phyloP scores from a whole-genome alignment of 805 yeast species.

The Candida loeiensis region DNA sequence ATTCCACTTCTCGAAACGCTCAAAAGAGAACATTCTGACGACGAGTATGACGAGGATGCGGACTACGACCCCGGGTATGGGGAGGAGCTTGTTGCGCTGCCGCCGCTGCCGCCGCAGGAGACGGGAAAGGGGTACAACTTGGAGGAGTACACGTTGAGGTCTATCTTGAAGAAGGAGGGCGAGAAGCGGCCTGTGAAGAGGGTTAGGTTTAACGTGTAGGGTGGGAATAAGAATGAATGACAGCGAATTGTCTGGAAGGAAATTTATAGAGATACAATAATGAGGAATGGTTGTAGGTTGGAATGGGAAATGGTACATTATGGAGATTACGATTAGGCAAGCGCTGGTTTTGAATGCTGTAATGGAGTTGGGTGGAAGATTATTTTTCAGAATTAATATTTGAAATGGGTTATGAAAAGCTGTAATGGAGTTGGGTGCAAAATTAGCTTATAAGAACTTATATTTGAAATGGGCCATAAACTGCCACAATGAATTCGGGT shows the following conservation, averaged over 20 bases:
- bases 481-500: no score
- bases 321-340: no score
- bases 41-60: constrained; percentile 14
- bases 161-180: constrained; percentile 20
- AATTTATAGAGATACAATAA: neutral
- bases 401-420: no score
- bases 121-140: constrained; percentile 5
- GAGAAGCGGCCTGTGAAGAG: constrained; percentile 21
- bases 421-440: no score
- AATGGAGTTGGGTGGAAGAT: no score
- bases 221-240: neutral
- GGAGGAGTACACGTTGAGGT: constrained; percentile 12
- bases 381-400: no score
- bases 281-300: neutral
- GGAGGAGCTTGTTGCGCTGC: constrained; percentile 7
- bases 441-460: no score
- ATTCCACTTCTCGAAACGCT: neutral
- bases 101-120: constrained; percentile 11
- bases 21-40: constrained; percentile 5
- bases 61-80: constrained; percentile 12
- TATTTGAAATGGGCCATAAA: no score
- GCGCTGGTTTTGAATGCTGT: no score
- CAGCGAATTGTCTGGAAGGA: neutral
- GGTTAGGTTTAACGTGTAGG: constrained; percentile 28
- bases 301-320: neutral